Evolutionary conservation across 805 yeast genomes (phyloP).

Genomic region (Saccharomycopsis sp.): DNA sequence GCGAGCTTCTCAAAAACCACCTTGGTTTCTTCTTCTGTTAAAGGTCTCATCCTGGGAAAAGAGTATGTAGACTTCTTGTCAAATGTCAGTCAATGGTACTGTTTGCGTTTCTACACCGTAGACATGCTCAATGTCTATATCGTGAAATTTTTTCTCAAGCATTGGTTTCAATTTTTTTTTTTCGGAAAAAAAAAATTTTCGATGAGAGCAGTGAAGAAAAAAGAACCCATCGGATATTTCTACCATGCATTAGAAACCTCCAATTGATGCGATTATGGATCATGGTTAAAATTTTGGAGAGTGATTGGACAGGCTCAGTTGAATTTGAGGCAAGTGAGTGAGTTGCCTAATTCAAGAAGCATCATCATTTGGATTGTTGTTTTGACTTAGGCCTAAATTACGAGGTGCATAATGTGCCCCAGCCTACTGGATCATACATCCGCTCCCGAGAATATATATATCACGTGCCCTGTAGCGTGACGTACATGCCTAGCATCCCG

Average conservation of each 20-base stretch:
- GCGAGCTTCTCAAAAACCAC: conserved; percentile 95
- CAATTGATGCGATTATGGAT: no score
- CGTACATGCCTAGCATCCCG: no score
- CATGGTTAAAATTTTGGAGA: no score
- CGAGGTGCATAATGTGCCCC: not conserved
- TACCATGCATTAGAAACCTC: not conserved
- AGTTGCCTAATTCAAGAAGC: no score
- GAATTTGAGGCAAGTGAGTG: not conserved
- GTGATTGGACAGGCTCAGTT: not conserved
- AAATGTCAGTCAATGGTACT: no score
- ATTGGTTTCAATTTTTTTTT: not conserved
- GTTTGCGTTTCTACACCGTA: not conserved
- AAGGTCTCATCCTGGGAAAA: conserved; percentile 73
- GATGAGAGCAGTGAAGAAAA: not conserved
- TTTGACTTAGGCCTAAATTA: no score
- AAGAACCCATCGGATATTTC: not conserved
- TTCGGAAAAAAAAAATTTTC: not conserved
- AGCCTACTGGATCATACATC: not conserved
- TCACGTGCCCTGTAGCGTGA: no score
- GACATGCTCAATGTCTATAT: not conserved
- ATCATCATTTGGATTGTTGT: no score
- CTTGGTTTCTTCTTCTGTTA: conserved; percentile 95
- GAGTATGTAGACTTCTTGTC: no score
- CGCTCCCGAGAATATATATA: not conserved
- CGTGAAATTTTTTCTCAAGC: not conserved